Conservation (phyloP, 805 yeast species). For the Metschnikowia aberdeeniae region DNA sequence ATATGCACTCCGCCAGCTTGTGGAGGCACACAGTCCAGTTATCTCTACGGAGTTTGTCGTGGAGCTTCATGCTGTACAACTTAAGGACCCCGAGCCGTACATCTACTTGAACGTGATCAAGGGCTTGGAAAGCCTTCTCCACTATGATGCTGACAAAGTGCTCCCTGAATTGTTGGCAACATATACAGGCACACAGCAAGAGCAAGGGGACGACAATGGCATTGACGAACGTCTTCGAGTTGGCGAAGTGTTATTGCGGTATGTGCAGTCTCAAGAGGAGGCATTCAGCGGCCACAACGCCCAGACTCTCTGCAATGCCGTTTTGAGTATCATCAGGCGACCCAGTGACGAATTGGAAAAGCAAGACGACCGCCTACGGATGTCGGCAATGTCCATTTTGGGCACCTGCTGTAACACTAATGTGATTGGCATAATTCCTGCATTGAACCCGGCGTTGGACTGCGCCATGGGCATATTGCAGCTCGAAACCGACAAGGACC, state of each 20-base stretch:
- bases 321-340: conserved; percentile 38
- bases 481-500: conserved; percentile 45
- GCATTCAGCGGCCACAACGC: conserved; percentile 46
- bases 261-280: conserved; percentile 47
- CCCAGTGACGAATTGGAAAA: conserved; percentile 20
- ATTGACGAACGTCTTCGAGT: conserved; percentile 70
- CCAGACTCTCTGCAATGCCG: conserved; percentile 37
- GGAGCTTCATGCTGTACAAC: conserved; percentile 56
- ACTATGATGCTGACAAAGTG: conserved; percentile 34
- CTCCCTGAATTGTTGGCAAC: conserved; percentile 35
- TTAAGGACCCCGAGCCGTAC: conserved; percentile 80
- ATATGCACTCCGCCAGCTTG: conserved; percentile 53
- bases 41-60: conserved; percentile 52
- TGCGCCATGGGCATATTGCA: conserved; percentile 72
- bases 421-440: conserved; percentile 47
- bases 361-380: conserved; percentile 60
- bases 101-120: conserved; percentile 81
- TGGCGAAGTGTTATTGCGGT: conserved; percentile 76
- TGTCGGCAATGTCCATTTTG: conserved; percentile 85
- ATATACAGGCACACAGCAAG: conserved; percentile 27
- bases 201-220: conserved; percentile 14
- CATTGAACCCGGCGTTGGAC: conserved; percentile 60
- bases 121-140: conserved; percentile 63
- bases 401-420: conserved; percentile 63
- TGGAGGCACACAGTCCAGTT: conserved; percentile 46